Base-by-base conservation (phyloP, 257 asterid species). In the Nicotiana undulata region DNA sequence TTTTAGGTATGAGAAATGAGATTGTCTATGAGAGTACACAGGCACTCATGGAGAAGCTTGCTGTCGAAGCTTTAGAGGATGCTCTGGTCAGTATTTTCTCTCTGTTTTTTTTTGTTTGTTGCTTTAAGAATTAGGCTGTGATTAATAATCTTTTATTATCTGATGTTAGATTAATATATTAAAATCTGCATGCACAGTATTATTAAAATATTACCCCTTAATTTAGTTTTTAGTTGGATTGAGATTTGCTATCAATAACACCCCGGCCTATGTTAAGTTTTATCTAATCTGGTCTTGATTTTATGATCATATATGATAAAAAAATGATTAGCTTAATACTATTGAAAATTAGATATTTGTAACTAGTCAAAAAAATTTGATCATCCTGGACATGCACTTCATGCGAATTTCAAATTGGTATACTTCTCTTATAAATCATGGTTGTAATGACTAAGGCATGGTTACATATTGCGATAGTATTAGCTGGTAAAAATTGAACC, bases 11-110 rank as follows among this genome's bases (percentile, higher is more conserved):
- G 72, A 83, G 63, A 81, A 89, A 94, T 86, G 83, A 85, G 88
- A 53, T 89, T 59, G 94, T 94, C 28, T 89, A 92, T 77, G 96
- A 92, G 81, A 15, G 13, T 12, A 70, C 59, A 6, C 58, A 70
- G 58, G 58, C 58, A 70, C 77, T 70, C 77, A 70, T 12, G 6
- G 77, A 95, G 86, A 90, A 91, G 88, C 97, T 93, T 76, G 90
- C 94, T 0, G 86, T 90, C 20, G 98, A 93, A 89, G 99, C 97
- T 10, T 86, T 87, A 74, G 87, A 92, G 87, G 93, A 91, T 84
- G 96, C 96, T 49, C 91, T 95, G 99, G 98, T 95, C 79, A 87
- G 94, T 86, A 9, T 18, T 4, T 59, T 81, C 67, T 40, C 46
- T 40, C 11, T 40, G 2, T 34, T 32, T 34, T 34, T 6, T 6